Evolutionary conservation across 371 early-diverging fungal genomes (phyloP), one percentile per base, ranked within the genome.

Genomic region (Actinomucor elegans): DNA sequence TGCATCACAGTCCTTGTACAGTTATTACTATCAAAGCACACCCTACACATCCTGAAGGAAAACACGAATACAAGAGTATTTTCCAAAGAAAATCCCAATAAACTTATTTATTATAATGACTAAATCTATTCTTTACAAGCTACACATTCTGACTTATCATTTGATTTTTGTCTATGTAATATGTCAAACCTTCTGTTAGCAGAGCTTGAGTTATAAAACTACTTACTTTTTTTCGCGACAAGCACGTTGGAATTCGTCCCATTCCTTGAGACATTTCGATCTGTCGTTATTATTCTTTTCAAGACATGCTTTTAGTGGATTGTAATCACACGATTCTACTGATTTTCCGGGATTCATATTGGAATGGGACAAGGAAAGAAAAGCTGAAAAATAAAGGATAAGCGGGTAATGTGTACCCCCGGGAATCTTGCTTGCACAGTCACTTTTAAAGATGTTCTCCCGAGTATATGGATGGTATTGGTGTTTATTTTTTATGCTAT

Each of bases 181-280:
- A n/a, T n/a, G n/a, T n/a, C n/a, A n/a, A n/a, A n/a, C n/a, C n/a
- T n/a, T n/a, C n/a, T n/a, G n/a, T n/a, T n/a, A n/a, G n/a, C n/a
- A n/a, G n/a, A n/a, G n/a, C n/a, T n/a, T n/a, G n/a, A n/a, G n/a
- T n/a, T n/a, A n/a, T n/a, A n/a, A n/a, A n/a, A n/a, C n/a, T n/a
- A n/a, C 35, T 48, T 55, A 64, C 65, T 66, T 57, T 41, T 59
- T 71, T 53, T 63, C 63, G 18, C 63, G 64, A 52, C 85, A 86
- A 8, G 77, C 79, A 4, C 59, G 60, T 53, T 78, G 74, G 48
- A 86, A 86, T 27, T 80, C 85, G 20, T 76, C 62, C 84, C 84
- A 81, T 67, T 86, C 87, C 35, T 83, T 77, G 36, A 73, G 45
- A 34, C 87, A 86, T 56, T 81, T 81, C 27, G 70, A 59, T 20